phyloP scores from a whole-genome alignment of 192 early-diverging fungal genomes.

The Chytriomyces confervae region DNA sequence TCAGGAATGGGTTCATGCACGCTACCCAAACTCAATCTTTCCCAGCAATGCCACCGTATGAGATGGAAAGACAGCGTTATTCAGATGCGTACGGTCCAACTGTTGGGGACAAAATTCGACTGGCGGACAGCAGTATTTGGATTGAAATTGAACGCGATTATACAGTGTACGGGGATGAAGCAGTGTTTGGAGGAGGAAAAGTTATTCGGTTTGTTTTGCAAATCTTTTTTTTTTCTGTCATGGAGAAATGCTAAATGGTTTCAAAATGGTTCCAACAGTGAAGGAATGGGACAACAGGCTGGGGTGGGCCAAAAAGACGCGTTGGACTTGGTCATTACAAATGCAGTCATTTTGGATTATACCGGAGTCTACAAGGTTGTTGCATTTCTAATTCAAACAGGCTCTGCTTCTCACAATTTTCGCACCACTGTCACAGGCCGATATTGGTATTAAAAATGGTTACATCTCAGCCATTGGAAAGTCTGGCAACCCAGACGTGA shows the following conservation, averaged over 20 bases:
- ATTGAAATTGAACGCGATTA: conserved; percentile 90
- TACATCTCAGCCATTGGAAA: conserved; percentile 90
- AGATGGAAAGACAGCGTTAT: conserved; percentile 81
- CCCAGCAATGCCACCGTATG: conserved; percentile 58
- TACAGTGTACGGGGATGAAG: conserved; percentile 93
- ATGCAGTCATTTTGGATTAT: conserved; percentile 90
- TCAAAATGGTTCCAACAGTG: conserved; percentile 49
- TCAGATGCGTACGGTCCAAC: conserved; percentile 94
- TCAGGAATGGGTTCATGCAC: conserved; percentile 67
- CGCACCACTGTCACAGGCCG: conserved; percentile 62
- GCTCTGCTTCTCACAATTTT: background rate
- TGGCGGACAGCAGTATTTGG: conserved; percentile 76
- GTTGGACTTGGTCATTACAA: conserved; percentile 94
- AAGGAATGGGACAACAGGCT: conserved; percentile 93
- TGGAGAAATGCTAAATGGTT: background rate
- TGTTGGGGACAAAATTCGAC: conserved; percentile 82
- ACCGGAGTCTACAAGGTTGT: conserved; percentile 91
- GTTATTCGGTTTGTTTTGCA: conserved; percentile 57
- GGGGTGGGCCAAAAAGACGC: conserved; percentile 69
- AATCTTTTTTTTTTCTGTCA: background rate
- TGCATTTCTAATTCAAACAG: too few relatives aligned
- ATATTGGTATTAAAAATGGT: conserved; percentile 91
- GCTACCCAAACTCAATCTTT: conserved; percentile 55
- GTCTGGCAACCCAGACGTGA: conserved; percentile 97
- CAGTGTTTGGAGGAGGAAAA: conserved; percentile 94